Evolutionary conservation across 73 alveolate species (phyloP).

Genomic region (Tetrahymena malaccensis): DNA sequence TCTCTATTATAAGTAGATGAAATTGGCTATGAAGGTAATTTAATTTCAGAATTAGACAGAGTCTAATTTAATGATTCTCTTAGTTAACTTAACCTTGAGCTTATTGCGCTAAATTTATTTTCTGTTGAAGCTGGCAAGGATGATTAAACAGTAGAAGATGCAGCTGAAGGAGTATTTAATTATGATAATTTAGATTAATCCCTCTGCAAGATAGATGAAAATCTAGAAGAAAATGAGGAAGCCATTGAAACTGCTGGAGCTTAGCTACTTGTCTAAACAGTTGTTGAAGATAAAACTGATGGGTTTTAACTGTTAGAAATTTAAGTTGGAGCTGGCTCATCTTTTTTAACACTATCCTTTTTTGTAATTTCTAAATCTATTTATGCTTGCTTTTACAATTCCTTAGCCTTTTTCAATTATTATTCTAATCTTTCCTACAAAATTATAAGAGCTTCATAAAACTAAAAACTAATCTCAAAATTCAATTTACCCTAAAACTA

Average conservation of each 20-base stretch:
- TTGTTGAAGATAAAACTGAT: not conserved
- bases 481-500: not conserved
- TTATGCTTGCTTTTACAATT: not conserved
- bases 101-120: not conserved
- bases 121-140: not conserved
- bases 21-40: not conserved
- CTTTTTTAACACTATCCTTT: not conserved
- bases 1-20: not conserved
- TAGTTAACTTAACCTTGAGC: not conserved
- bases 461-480: not conserved
- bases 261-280: not conserved
- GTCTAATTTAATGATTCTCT: not conserved
- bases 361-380: not conserved
- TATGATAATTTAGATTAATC: not conserved
- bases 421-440: not conserved
- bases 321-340: not conserved
- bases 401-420: not conserved
- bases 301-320: not conserved
- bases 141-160: not conserved
- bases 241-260: not conserved
- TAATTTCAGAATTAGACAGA: not conserved
- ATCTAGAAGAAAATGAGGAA: not conserved
- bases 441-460: not conserved
- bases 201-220: not conserved
- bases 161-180: not conserved